Evolutionary conservation across 106 monocot genomes (phyloP).

Genomic region (Apostasia shenzhenica): DNA sequence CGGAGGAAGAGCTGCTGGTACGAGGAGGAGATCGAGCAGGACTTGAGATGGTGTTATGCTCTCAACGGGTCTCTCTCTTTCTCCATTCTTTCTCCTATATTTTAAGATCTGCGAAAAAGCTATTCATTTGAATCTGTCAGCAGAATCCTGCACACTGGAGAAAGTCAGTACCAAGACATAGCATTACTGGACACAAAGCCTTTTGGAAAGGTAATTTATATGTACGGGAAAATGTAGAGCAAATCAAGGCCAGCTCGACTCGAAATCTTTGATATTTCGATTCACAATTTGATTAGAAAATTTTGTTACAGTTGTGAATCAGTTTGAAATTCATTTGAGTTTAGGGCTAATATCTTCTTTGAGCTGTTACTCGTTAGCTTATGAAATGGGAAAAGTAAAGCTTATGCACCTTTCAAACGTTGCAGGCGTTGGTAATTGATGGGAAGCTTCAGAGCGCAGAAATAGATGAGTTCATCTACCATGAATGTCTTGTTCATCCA

Average conservation of each 20-base stretch:
- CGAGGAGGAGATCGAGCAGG: slow-evolving; percentile 44
- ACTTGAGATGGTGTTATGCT: slow-evolving; percentile 52
- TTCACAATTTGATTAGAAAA: too few species aligned
- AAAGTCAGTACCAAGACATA: slow-evolving; percentile 40
- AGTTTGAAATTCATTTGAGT: background rate
- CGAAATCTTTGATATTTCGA: too few species aligned
- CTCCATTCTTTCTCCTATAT: background rate
- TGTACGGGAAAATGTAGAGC: background rate
- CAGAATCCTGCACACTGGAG: slow-evolving; percentile 40
- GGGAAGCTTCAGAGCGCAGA: slow-evolving; percentile 52
- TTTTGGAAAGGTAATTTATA: slow-evolving; percentile 31
- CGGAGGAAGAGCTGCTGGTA: slow-evolving; percentile 46
- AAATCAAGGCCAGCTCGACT: background rate
- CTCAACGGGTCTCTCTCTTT: slow-evolving; percentile 30
- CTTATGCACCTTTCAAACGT: background rate
- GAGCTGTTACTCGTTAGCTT: too few species aligned
- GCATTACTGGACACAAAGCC: slow-evolving; percentile 41
- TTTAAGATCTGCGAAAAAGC: background rate
- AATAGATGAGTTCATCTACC: slow-evolving; percentile 55
- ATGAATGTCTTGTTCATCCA: slow-evolving; percentile 46
- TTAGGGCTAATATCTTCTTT: background rate
- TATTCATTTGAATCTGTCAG: background rate
- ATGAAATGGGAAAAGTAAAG: background rate
- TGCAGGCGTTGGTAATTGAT: slow-evolving; percentile 41
- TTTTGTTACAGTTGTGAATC: too few species aligned